These are phyloP conservation scores for Colletotrichum lentis DNA, from an alignment of 2,329 filamentous ascomycete species.

Conservation along the genomic window DNA sequence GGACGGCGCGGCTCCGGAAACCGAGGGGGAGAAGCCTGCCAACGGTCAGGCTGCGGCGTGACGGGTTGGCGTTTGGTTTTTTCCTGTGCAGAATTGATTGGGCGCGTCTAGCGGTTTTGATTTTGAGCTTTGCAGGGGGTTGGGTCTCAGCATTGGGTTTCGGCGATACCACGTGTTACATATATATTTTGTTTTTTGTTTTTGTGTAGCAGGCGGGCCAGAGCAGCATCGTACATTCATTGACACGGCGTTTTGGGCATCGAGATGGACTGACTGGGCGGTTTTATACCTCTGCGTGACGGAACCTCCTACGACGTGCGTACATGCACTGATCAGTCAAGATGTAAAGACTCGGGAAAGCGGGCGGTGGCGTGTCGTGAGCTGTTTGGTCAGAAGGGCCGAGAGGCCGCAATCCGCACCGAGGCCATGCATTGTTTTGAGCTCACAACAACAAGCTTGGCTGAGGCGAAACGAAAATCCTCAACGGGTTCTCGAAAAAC, in stretches of 20 bases:
- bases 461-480: too few species aligned
- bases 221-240: conserved; percentile 4
- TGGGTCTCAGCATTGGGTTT: conserved; percentile 5
- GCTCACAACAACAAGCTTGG: background rate
- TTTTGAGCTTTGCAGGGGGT: background rate
- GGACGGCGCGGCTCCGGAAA: background rate
- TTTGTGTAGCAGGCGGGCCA: background rate
- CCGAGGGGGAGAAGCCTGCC: conserved; percentile 23
- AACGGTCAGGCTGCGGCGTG: conserved; percentile 30
- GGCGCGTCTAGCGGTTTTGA: conserved; percentile 6
- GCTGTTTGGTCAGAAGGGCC: too few species aligned
- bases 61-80: background rate
- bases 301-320: background rate
- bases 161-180: conserved; percentile 26
- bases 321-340: too few species aligned
- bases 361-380: too few species aligned
- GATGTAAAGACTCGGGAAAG: too few species aligned
- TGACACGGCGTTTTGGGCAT: background rate
- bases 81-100: background rate
- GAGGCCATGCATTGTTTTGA: too few species aligned
- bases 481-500: background rate
- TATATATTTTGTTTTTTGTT: too few species aligned
- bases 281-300: background rate
- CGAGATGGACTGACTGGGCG: too few species aligned
- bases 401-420: too few species aligned